Conservation (phyloP, 2,329 filamentous ascomycete species). For the Colletotrichum melonis region DNA sequence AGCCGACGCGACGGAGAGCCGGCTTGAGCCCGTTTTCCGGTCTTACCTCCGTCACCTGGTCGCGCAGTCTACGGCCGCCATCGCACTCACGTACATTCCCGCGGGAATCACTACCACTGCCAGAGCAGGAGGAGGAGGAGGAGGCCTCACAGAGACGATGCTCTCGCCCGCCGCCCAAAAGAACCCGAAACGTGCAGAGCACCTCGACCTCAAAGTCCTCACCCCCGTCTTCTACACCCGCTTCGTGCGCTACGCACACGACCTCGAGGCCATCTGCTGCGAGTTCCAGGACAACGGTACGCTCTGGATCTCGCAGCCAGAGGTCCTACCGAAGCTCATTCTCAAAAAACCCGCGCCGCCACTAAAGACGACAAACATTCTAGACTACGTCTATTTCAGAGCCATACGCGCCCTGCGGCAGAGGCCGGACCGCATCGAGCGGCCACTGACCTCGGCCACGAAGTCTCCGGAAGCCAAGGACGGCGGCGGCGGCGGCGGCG, state of each 20-base stretch:
- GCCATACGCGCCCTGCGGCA: conserved; percentile 57
- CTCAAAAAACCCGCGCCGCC: conserved; percentile 51
- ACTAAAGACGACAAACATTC: conserved; percentile 46
- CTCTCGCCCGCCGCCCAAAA: conserved; percentile 44
- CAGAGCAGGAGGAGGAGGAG: background rate
- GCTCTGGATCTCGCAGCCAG: conserved; percentile 65
- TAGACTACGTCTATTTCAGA: conserved; percentile 55
- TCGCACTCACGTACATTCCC: conserved; percentile 66
- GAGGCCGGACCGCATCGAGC: conserved; percentile 53
- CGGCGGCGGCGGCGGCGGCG: conserved; percentile 17
- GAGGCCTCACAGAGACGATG: conserved; percentile 46
- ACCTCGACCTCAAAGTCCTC: conserved; percentile 67
- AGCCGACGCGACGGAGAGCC: conserved; percentile 61
- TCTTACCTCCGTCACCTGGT: conserved; percentile 62
- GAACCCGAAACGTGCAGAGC: conserved; percentile 40
- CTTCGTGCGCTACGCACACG: conserved; percentile 71
- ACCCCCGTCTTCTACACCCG: conserved; percentile 76
- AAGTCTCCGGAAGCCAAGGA: background rate
- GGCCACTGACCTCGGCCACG: conserved; percentile 53
- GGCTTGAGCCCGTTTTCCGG: conserved; percentile 60
- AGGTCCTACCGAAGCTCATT: conserved; percentile 60
- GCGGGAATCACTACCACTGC: conserved; percentile 53
- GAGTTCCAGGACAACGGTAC: conserved; percentile 71
- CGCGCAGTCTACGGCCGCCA: conserved; percentile 51
- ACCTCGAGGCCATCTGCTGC: conserved; percentile 70